A percentile compares a stretch with the other conserved stretches of the same genome.
phyloP scores from a whole-genome alignment of 768 basidiomycete species.

The Lactarius evosmus region DNA sequence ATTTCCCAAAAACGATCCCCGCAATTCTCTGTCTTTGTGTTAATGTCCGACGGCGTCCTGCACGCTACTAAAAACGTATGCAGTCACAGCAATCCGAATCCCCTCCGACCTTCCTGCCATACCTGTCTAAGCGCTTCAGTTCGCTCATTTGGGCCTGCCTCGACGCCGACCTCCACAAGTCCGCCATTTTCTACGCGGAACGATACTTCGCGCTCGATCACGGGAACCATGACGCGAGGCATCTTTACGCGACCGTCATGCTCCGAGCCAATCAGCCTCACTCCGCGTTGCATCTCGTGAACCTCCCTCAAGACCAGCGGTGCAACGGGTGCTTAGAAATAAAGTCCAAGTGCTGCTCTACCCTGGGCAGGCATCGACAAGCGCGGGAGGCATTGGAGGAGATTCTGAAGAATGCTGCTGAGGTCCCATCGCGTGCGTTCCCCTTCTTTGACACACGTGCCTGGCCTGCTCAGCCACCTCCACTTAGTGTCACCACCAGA shows the following conservation, averaged over 20 bases:
- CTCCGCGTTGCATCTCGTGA: constrained; percentile 71
- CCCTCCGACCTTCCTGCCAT: constrained; percentile 47
- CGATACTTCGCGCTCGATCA: constrained; percentile 71
- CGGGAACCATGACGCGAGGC: constrained; percentile 74
- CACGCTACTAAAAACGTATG: constrained; percentile 21
- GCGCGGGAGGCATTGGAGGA: constrained; percentile 70
- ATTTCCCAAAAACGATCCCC: not conserved
- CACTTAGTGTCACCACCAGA: constrained; percentile 54
- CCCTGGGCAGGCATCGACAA: constrained; percentile 70
- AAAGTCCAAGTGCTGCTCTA: constrained; percentile 70
- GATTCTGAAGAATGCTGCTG: constrained; percentile 50
- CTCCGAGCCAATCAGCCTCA: constrained; percentile 67
- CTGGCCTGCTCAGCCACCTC: constrained; percentile 15
- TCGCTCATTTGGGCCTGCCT: constrained; percentile 80
- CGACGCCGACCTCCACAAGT: constrained; percentile 71
- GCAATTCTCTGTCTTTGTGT: constrained; percentile 38
- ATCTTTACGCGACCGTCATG: constrained; percentile 78
- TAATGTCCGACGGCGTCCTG: constrained; percentile 9
- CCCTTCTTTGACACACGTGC: constrained; percentile 13
- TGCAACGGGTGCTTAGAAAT: constrained; percentile 79
- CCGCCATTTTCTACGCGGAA: constrained; percentile 89
- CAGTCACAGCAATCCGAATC: constrained; percentile 46
- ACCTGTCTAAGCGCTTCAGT: constrained; percentile 66
- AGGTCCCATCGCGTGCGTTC: constrained; percentile 57
- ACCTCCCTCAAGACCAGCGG: constrained; percentile 53